phyloP scores from a whole-genome alignment of 805 yeast genomes.

The Lipomyces orientalis region DNA sequence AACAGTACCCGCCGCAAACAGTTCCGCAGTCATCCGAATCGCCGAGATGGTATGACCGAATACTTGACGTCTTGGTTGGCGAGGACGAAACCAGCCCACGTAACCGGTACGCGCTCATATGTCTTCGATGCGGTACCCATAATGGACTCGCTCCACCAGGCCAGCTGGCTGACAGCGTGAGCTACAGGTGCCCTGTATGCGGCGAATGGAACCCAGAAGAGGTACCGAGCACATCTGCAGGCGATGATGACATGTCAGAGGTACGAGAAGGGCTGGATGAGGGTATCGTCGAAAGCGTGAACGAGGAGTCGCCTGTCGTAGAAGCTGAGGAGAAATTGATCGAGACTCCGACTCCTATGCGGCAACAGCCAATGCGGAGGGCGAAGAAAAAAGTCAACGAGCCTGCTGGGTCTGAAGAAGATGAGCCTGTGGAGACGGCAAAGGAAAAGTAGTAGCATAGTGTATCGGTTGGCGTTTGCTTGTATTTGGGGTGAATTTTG shows the following conservation, averaged over 20 bases:
- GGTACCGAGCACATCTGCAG: neutral
- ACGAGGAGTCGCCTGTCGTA: neutral
- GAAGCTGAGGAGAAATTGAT: constrained; percentile 1
- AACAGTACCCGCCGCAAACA: neutral
- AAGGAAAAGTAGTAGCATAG: neutral
- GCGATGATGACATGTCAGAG: neutral
- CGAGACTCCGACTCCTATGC: constrained; percentile 5
- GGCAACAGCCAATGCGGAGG: constrained; percentile 7
- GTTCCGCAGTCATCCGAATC: constrained; percentile 1
- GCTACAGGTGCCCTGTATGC: constrained; percentile 71
- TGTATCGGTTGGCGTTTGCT: neutral
- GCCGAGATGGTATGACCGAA: constrained; percentile 51
- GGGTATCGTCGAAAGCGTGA: neutral
- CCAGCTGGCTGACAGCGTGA: constrained; percentile 55
- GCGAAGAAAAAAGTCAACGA: neutral
- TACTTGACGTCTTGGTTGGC: constrained; percentile 57
- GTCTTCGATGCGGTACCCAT: constrained; percentile 67
- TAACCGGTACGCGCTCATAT: constrained; percentile 72
- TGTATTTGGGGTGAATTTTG: neutral
- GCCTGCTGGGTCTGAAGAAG: neutral
- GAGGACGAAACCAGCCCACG: constrained; percentile 67
- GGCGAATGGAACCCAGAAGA: constrained; percentile 46
- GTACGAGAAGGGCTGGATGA: constrained; percentile 8
- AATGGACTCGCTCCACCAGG: constrained; percentile 86
- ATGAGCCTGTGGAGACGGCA: neutral